A percentile compares a stretch with the other conserved stretches of the same genome.
phyloP scores from a whole-genome alignment of 116 monocot species.

The Posidonia oceanica region DNA sequence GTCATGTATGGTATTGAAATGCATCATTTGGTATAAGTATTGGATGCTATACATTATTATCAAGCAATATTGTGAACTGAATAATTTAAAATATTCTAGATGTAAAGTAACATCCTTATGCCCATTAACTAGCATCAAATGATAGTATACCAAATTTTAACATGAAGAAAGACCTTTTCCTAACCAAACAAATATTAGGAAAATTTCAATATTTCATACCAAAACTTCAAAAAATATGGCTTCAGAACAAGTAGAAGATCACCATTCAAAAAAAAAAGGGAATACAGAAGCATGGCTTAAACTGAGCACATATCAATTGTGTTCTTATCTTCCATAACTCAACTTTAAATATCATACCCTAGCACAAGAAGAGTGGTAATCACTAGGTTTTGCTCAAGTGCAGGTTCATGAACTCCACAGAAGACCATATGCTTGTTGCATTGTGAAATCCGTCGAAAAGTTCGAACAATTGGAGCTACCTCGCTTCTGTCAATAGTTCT shows the following conservation, averaged over 20 bases:
- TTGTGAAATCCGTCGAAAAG: slow-evolving; percentile 43
- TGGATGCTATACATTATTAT: too few relatives aligned
- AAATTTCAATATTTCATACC: too few relatives aligned
- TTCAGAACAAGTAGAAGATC: background rate
- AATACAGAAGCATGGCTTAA: background rate
- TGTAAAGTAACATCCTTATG: too few relatives aligned
- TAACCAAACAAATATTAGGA: too few relatives aligned
- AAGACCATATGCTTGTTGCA: slow-evolving; percentile 45
- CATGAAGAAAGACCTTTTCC: too few relatives aligned
- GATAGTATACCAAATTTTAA: too few relatives aligned
- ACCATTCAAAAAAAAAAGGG: background rate
- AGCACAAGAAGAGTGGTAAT: slow-evolving; percentile 41
- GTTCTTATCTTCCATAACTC: background rate
- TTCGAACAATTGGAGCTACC: slow-evolving; percentile 15
- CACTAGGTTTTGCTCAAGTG: slow-evolving; percentile 53
- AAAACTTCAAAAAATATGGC: background rate
- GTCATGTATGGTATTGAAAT: too few relatives aligned
- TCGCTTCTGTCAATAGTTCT: slow-evolving; percentile 40
- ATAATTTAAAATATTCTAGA: too few relatives aligned
- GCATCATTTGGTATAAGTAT: too few relatives aligned
- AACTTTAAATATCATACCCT: slow-evolving; percentile 28
- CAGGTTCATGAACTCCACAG: slow-evolving; percentile 47
- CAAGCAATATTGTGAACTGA: too few relatives aligned
- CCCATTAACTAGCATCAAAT: too few relatives aligned
- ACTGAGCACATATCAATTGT: background rate